Base-by-base conservation (phyloP, 192 early-diverging fungal genomes). In the Pecoramyces ruminantium region DNA sequence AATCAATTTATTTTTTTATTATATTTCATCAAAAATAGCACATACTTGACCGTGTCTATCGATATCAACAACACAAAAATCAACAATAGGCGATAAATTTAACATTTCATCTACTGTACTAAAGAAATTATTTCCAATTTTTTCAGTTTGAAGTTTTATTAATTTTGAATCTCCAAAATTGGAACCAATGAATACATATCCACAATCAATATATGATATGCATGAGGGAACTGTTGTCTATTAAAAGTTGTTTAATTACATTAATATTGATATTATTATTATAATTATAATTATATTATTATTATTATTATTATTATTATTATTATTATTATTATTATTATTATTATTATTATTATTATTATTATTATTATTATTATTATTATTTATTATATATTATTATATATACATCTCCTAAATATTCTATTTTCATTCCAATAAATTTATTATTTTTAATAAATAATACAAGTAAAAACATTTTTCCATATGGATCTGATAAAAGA, bases 111-210 rank as follows among this genome's bases (percentile, higher is more conserved):
- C 34, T 13, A 91, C 82, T 34, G 92, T 86, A 0, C 96, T n/a
- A 39, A 85, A 92, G 13, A 83, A 85, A 16, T 86, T 86, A 14
- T 29, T 9, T 15, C 18, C 81, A 13, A 82, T 27, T 30, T 86
- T 82, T 6, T 80, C 28, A 13, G 29, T 34, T 17, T 84, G 84
- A 30, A 98, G 84, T n/a, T 89, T 80, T 6, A 94, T 84, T 9
- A 98, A 85, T 79, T 92, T 86, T 21, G 96, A 96, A 83, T 98
- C 96, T 15, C 93, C 95, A 77, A 87, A 91, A 81, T 93, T 89
- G 9, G 95, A 96, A 6, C 97, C 96, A 80, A 98, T 82, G 83
- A 89, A 99, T 13, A 93, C 86, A 80, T 87, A 88, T 30, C 92
- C 92, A 27, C 88, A 85, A 67, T 86, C 89, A 27, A 98, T 83